Percentiles rank a stretch among this genome's conserved stretches.
Conservation (phyloP, 306 rosid genomes). For the Medicago arabica region DNA sequence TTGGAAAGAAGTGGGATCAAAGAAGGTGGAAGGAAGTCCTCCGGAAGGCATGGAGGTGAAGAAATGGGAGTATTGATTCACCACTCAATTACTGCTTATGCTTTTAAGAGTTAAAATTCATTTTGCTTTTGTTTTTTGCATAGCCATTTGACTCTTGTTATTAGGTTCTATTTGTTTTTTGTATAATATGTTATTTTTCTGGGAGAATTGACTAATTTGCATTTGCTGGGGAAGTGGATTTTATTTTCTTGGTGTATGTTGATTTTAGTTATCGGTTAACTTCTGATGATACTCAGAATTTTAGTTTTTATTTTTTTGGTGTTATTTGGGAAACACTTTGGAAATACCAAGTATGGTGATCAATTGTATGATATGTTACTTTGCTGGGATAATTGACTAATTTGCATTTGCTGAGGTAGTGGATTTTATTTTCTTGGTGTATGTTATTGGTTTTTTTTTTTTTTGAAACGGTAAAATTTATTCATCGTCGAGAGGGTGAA, state of each 20-base stretch:
- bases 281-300: background rate
- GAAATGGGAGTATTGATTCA: slow-evolving; percentile 78
- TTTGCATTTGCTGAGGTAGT: slow-evolving; percentile 33
- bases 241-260: slow-evolving; percentile 19
- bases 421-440: slow-evolving; percentile 30
- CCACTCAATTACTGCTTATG: background rate
- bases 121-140: background rate
- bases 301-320: background rate
- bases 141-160: slow-evolving; percentile 3
- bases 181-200: slow-evolving; percentile 14
- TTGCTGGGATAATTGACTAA: slow-evolving; percentile 20
- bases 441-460: too few species aligned
- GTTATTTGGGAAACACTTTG: background rate
- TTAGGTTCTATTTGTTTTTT: background rate
- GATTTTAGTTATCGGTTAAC: slow-evolving; percentile 15
- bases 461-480: too few species aligned
- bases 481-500: too few species aligned
- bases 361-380: slow-evolving; percentile 25
- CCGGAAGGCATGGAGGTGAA: slow-evolving; percentile 97
- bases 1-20: slow-evolving; percentile 96
- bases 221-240: slow-evolving; percentile 36
- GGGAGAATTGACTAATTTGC: slow-evolving; percentile 33
- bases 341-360: too few species aligned
- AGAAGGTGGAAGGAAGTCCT: slow-evolving; percentile 95
- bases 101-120: slow-evolving; percentile 10